A percentile compares a stretch with the other conserved stretches of the same genome.
Evolutionary conservation across 768 basidiomycete species (phyloP).

Genomic region (Lactarius psammicola): DNA sequence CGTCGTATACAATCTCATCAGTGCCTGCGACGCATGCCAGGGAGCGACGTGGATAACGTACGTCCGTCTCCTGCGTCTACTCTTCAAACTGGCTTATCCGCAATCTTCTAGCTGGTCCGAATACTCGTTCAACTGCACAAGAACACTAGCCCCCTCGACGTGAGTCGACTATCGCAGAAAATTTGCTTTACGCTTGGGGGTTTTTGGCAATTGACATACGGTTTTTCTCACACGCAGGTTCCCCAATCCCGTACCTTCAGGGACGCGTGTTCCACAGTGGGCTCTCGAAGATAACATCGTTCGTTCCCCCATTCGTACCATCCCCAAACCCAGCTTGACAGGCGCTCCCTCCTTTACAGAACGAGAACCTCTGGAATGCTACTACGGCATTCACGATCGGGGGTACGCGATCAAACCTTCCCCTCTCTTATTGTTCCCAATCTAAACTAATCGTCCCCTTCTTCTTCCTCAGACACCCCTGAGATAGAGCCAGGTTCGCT

Average conservation of each 20-base stretch:
- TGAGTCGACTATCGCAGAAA: background rate
- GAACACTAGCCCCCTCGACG: background rate
- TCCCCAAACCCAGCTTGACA: background rate
- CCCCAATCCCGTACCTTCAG: slow-evolving; percentile 4
- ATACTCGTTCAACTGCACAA: slow-evolving; percentile 13
- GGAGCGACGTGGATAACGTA: background rate
- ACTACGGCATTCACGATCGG: background rate
- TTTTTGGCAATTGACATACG: background rate
- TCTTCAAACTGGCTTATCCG: background rate
- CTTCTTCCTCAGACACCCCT: background rate
- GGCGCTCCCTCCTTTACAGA: background rate
- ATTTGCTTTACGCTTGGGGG: background rate
- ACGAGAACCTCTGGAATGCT: background rate
- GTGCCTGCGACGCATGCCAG: slow-evolving; percentile 23
- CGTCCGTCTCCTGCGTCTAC: background rate
- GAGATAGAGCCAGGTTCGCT: background rate
- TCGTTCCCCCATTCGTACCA: background rate
- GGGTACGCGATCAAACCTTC: background rate
- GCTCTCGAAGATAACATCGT: slow-evolving; percentile 5
- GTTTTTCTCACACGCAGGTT: background rate
- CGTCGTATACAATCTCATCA: slow-evolving; percentile 15
- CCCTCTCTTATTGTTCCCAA: no score
- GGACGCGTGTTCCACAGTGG: slow-evolving; percentile 2
- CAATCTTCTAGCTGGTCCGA: slow-evolving; percentile 7
- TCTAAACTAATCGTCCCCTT: background rate